Percentiles rank a stretch among this genome's conserved stretches.
phyloP scores from a whole-genome alignment of 345 rosid species.

The Dipteronia dyeriana region DNA sequence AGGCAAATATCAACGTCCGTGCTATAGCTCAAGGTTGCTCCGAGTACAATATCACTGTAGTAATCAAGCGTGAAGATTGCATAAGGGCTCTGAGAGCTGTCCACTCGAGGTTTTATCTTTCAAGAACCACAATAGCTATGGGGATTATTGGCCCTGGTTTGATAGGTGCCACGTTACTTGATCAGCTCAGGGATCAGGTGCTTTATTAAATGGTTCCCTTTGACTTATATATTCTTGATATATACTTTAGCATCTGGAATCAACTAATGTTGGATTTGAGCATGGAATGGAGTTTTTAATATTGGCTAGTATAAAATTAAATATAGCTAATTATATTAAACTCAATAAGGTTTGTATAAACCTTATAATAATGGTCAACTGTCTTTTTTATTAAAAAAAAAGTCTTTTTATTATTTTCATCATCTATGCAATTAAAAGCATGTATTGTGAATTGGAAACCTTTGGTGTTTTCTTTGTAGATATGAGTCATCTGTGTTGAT shows the following conservation, averaged over 20 bases:
- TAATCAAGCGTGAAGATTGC: conserved; percentile 87
- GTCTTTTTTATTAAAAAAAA: background rate
- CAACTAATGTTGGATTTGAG: background rate
- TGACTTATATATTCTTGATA: background rate
- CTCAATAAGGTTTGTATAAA: background rate
- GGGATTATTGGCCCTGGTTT: conserved; percentile 97
- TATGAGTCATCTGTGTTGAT: background rate
- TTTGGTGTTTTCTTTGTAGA: background rate
- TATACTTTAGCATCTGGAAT: background rate
- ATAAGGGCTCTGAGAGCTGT: conserved; percentile 93
- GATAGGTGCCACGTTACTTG: conserved; percentile 91
- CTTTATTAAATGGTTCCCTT: conserved; percentile 1
- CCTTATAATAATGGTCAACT: background rate
- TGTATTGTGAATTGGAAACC: background rate
- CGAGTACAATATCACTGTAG: conserved; percentile 92
- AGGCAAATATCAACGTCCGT: conserved; percentile 96
- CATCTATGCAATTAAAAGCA: background rate
- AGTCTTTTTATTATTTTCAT: background rate
- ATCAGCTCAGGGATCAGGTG: conserved; percentile 97
- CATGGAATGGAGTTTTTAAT: background rate
- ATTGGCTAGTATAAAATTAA: background rate
- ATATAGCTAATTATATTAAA: background rate
- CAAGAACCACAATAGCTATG: conserved; percentile 90
- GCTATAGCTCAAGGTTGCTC: conserved; percentile 99
- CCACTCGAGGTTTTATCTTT: conserved; percentile 94